phyloP scores from a whole-genome alignment of 345 rosid genomes.

The Reutealis trisperma region DNA sequence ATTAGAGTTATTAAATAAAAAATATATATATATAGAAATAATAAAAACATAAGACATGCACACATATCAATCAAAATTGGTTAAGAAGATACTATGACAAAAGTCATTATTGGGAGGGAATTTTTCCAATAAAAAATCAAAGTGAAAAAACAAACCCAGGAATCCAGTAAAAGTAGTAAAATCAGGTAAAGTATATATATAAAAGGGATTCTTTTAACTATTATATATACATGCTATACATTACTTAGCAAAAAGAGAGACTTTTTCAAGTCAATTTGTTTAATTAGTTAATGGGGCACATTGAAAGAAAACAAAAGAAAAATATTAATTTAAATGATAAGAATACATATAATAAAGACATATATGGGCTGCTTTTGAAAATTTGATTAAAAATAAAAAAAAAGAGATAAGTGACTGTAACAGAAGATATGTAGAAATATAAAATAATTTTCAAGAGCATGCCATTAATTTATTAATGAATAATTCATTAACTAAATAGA shows the following conservation, averaged over 20 bases:
- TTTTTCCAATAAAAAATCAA: neutral
- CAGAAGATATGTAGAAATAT: neutral
- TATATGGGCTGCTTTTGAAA: slow-evolving; percentile 21
- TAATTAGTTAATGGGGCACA: slow-evolving; percentile 19
- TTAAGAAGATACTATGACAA: slow-evolving; percentile 9
- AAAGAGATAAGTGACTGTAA: no score
- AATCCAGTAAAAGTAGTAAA: slow-evolving; percentile 45
- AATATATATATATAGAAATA: no score
- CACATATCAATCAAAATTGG: neutral
- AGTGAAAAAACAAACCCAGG: slow-evolving; percentile 30
- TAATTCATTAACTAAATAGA: no score
- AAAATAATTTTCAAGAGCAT: neutral
- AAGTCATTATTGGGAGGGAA: slow-evolving; percentile 1
- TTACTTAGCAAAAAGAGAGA: neutral
- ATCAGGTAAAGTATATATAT: slow-evolving; percentile 20
- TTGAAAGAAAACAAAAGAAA: slow-evolving; percentile 1
- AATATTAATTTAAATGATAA: neutral
- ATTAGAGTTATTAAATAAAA: no score
- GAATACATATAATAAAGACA: slow-evolving; percentile 29
- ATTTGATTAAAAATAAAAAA: no score
- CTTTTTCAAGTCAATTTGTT: neutral
- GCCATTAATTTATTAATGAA: no score
- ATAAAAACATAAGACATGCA: neutral
- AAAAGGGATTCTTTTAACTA: slow-evolving; percentile 20
- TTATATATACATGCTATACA: slow-evolving; percentile 7